Base-by-base conservation (phyloP, 2,329 filamentous ascomycete species). In the Hypoxylon rubiginosum region DNA sequence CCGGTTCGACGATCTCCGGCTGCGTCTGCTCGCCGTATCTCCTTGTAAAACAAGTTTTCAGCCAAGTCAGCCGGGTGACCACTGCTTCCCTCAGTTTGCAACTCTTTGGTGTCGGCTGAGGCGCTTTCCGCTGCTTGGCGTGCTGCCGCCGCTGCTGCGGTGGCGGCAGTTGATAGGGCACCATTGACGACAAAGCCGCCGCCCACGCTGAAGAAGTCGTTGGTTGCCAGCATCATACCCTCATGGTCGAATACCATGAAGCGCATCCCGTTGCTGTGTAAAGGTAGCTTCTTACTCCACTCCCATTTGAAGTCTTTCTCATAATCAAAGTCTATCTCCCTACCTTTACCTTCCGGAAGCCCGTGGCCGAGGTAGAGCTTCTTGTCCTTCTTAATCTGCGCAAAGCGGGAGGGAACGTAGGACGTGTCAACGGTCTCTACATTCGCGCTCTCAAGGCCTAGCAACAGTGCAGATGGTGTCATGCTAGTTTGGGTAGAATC, bases 131-230 rank as follows among this genome's bases (percentile, higher is more conserved):
- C 28, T 28, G 55, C 48, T 48, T 69, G 50, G 3, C 39, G 62
- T 10, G 62, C 55, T 2, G 72, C 21, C 9, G 63, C 55, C 1
- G 73, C 24, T 9, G 72, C 65, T 0, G 72, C 68, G n/a, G 71
- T 74, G 4, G 80, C 69, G 15, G 78, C 77, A 26, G 81, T 82
- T 8, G 83, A 84, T 54, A 85, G 72, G 15, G 83, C 78, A 10
- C 83, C 83, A 51, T 85, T 85, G 56, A 85, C 83, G 39, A 85
- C 83, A 57, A 85, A 85, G 0, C 83, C 83, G n/a, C 83, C 83
- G 1, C 83, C 83, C 1, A 85, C 83, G 54, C 83, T 85, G 69
- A 85, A 85, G 66, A 85, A 75, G 66, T 85, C 83, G 59, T 85
- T 85, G 17, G 80, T 83, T 1, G 83, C 83, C 34, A 85, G 71